Base-by-base conservation (phyloP, 768 basidiomycete species). In the Trametes cingulata region DNA sequence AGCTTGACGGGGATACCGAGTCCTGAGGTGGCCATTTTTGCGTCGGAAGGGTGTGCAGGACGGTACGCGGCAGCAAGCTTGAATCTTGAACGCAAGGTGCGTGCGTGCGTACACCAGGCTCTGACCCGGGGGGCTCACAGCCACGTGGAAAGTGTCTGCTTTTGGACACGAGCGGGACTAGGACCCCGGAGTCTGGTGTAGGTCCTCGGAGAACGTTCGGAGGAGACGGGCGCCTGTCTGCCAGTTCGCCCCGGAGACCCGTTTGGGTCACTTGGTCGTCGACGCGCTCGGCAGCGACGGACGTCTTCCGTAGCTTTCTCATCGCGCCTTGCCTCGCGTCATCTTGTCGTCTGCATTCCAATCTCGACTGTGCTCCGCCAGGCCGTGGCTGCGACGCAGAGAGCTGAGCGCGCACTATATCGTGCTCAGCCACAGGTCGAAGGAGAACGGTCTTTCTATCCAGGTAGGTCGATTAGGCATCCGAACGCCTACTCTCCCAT, bases 1-100 rank as follows among this genome's bases (percentile, higher is more conserved):
- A 99, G 85, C 75, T 98, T 98, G 64, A 97, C 91, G 61, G 96
- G 96, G 58, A 98, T 91, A 73, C 95, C 95, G 61, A 97, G 83
- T 63, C 92, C 80, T 50, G 74, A 71, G 47, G 71, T 86, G 72
- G 86, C 60, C 73, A 73, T 78, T 66, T 54, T 68, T 58, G 54
- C 24, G 51, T 39, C 33, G 45, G 24, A 25, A 13, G 47, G 35
- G 8, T 48, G 39, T 47, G 58, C 22, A 52, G 35, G 53, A 48
- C 50, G 45, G 24, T 27, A 43, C 29, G 33, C 36, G 40, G 43
- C 17, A 37, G 41, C 14, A 42, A 35, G 50, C 37, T 60, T 39
- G 58, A 48, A 37, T 36, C 41, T 55, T 55, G 52, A 54, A 61
- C 48, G 59, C 40, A 55, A 25, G 59, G 39, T n/a, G 45, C 51